These are phyloP conservation scores for Umbilicus rupestris DNA, from an alignment of 164 flowering plant species.

Conservation along the genomic window DNA sequence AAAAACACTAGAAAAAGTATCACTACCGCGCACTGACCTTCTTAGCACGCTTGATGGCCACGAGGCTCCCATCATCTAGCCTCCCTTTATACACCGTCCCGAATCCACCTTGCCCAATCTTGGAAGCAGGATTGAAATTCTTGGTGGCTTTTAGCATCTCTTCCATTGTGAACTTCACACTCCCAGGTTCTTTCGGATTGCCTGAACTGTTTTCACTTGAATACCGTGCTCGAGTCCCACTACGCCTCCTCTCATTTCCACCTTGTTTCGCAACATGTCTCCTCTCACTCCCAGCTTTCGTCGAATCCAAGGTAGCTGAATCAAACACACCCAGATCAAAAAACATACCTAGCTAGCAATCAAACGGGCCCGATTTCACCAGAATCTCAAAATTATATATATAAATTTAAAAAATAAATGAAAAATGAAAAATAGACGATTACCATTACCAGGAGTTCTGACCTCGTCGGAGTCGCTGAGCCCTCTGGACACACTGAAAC, in stretches of 20 bases:
- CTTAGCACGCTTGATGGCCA: slow-evolving; percentile 88
- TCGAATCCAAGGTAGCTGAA: slow-evolving; percentile 11
- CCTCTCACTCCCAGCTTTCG: slow-evolving; percentile 19
- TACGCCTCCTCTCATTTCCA: slow-evolving; percentile 21
- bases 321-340: not conserved
- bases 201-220: slow-evolving; percentile 29
- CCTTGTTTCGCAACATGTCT: not conserved
- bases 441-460: slow-evolving; percentile 27
- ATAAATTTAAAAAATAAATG: no score
- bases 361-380: no score
- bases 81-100: slow-evolving; percentile 80
- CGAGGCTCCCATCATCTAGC: slow-evolving; percentile 59
- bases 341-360: no score
- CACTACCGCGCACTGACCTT: slow-evolving; percentile 55
- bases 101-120: slow-evolving; percentile 92
- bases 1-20: not conserved
- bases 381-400: no score
- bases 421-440: no score
- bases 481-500: slow-evolving; percentile 6
- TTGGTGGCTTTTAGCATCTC: slow-evolving; percentile 65
- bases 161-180: slow-evolving; percentile 42
- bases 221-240: slow-evolving; percentile 28
- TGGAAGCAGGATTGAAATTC: slow-evolving; percentile 63
- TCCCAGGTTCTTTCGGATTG: slow-evolving; percentile 34
- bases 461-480: slow-evolving; percentile 18